Base-by-base conservation (phyloP, 495 filamentous ascomycete genomes). In the Trichocladium antarcticum region DNA sequence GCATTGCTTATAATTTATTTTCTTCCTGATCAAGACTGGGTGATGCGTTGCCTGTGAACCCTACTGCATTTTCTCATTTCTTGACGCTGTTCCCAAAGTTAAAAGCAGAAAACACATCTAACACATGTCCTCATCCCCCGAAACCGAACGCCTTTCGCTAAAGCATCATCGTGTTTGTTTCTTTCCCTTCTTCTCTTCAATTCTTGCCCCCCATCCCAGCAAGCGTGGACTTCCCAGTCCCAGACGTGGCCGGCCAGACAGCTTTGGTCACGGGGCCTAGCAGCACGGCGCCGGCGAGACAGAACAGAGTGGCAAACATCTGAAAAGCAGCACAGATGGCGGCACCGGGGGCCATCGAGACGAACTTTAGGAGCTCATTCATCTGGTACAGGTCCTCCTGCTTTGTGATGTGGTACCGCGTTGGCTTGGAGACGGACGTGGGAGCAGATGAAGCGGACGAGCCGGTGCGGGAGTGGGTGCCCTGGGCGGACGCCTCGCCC, bases 381-480 rank as follows among this genome's bases (percentile, higher is more conserved):
- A 79, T 70, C 60, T 92, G 87, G 56, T 95, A 95, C 16, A 89
- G 66, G 57, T 95, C 88, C 50, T 92, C 80, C 57, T 95, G 88
- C 31, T 69, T 73, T 10, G 67, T 55, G 56, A 95, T 88, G 56
- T 80, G 82, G 64, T 86, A 90, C 14, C 53, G 55, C 50, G 50
- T 49, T 16, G 44, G 17, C 9, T 11, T 6, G n/a, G 20, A 10
- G 9, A 27, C 7, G 28, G 39, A 14, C 3, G 22, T n/a, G 29
- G 31, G 31, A 11, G 31, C 10, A 32, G 31, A 32, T 20, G 50
- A 38, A 5, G 38, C 31, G 27, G 29, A 11, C 10, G 35, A 35
- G 16, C 28, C 28, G 6, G 36, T 9, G 14, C 28, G 49, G n/a
- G 32, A 7, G 12, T 42, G n/a, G 21, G n/a, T 7, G 22, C n/a